Evolutionary conservation across 306 rosid genomes (phyloP).

Genomic region (Ammopiptanthus mongolicus): DNA sequence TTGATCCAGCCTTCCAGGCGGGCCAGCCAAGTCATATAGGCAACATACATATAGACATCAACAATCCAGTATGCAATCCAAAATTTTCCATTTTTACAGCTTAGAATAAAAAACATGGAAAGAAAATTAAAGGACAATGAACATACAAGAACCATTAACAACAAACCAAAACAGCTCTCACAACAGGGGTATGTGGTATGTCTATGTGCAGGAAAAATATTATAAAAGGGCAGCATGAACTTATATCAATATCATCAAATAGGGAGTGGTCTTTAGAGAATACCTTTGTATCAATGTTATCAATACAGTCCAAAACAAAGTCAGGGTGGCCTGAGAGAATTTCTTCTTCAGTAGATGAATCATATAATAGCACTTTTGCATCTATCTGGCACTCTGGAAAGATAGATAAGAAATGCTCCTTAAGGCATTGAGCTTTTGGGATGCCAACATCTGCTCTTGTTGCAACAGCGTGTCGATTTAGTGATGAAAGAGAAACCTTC

Average conservation of each 20-base stretch:
- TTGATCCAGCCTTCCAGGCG: not conserved
- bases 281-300: conserved; percentile 96
- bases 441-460: conserved; percentile 97
- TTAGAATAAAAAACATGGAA: not conserved
- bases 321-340: conserved; percentile 88
- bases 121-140: not conserved
- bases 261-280: conserved; percentile 3
- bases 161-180: not conserved
- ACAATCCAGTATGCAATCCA: not conserved
- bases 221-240: not conserved
- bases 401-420: conserved; percentile 79
- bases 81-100: not conserved
- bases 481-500: conserved; percentile 96
- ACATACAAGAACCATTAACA: not conserved
- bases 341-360: conserved; percentile 88
- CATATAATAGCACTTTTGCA: conserved; percentile 79
- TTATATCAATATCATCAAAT: not conserved
- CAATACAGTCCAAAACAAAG: conserved; percentile 90
- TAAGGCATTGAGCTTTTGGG: conserved; percentile 91
- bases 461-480: conserved; percentile 98
- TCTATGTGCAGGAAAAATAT: not conserved
- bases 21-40: conserved; percentile 2
- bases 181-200: not conserved
- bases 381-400: conserved; percentile 89
- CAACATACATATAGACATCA: not conserved